Conservation (phyloP, 2,329 filamentous ascomycete species). For the Lecanosticta acicola region DNA sequence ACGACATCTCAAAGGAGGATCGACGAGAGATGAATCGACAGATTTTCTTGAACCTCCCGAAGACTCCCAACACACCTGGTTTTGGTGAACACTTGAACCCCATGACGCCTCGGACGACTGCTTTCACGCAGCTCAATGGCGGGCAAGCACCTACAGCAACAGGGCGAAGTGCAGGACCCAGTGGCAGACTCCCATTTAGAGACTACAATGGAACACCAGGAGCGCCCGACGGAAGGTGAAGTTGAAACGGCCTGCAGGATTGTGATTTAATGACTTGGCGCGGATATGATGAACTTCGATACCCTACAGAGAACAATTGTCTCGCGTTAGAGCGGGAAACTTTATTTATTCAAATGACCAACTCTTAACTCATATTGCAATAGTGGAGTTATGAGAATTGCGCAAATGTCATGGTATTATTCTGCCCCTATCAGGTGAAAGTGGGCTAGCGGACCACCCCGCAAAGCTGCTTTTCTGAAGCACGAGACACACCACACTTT, state of each 20-base stretch:
- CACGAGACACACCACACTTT: slow-evolving; percentile 1
- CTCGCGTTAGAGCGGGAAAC: no score
- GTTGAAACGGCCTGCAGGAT: neutral
- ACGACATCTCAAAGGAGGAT: slow-evolving; percentile 41
- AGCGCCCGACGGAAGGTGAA: slow-evolving; percentile 15
- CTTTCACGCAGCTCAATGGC: slow-evolving; percentile 56
- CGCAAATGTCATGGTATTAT: no score
- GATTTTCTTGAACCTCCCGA: slow-evolving; percentile 33
- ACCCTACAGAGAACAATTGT: neutral
- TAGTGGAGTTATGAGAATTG: no score
- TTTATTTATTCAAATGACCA: no score
- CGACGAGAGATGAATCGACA: slow-evolving; percentile 54
- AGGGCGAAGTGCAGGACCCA: slow-evolving; percentile 10
- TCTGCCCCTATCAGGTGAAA: neutral
- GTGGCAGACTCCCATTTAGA: slow-evolving; percentile 25
- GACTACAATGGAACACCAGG: slow-evolving; percentile 22
- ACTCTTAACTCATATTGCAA: no score
- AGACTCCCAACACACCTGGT: slow-evolving; percentile 44
- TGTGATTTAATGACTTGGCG: neutral
- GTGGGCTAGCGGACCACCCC: neutral
- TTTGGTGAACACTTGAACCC: slow-evolving; percentile 26
- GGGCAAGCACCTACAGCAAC: slow-evolving; percentile 11
- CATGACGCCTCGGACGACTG: slow-evolving; percentile 62
- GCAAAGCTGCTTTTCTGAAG: neutral
- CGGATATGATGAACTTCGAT: neutral